A percentile compares a stretch with the other conserved stretches of the same genome.
Evolutionary conservation across 2,329 filamentous ascomycete species (phyloP).

Genomic region (Hypoxylon sp.): DNA sequence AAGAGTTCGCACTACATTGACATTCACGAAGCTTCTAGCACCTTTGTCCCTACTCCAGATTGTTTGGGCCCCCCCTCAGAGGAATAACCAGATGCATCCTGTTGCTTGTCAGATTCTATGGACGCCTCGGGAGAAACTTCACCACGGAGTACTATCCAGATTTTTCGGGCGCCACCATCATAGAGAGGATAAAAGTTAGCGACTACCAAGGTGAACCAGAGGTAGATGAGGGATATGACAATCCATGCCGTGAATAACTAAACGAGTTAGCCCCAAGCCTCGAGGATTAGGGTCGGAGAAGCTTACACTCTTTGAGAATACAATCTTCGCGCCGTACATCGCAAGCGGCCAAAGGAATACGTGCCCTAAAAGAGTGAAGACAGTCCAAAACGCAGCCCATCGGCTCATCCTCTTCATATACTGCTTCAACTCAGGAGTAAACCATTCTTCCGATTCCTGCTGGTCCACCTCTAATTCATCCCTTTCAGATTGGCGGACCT

Average conservation of each 20-base stretch:
- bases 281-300: not conserved
- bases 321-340: slow-evolving; percentile 32
- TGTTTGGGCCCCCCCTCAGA: slow-evolving; percentile 5
- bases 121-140: slow-evolving; percentile 4
- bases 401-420: slow-evolving; percentile 34
- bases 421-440: slow-evolving; percentile 13
- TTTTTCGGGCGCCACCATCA: slow-evolving; percentile 25
- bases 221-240: slow-evolving; percentile 28
- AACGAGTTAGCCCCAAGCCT: not conserved
- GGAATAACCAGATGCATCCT: slow-evolving; percentile 10
- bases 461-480: not conserved
- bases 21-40: not conserved
- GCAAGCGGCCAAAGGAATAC: slow-evolving; percentile 33
- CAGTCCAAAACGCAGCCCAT: slow-evolving; percentile 32
- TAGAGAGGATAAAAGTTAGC: slow-evolving; percentile 27
- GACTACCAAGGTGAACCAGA: slow-evolving; percentile 31
- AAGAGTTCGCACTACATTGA: not conserved
- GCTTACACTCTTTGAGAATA: slow-evolving; percentile 31
- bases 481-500: slow-evolving; percentile 11
- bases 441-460: slow-evolving; percentile 12
- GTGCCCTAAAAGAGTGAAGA: slow-evolving; percentile 27
- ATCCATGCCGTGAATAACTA: slow-evolving; percentile 34
- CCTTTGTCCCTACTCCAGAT: not conserved
- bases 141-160: slow-evolving; percentile 27
- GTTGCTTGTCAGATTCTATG: not conserved